Conservation (phyloP, 23 red algal genomes). For the Pyropia yezoensis region DNA sequence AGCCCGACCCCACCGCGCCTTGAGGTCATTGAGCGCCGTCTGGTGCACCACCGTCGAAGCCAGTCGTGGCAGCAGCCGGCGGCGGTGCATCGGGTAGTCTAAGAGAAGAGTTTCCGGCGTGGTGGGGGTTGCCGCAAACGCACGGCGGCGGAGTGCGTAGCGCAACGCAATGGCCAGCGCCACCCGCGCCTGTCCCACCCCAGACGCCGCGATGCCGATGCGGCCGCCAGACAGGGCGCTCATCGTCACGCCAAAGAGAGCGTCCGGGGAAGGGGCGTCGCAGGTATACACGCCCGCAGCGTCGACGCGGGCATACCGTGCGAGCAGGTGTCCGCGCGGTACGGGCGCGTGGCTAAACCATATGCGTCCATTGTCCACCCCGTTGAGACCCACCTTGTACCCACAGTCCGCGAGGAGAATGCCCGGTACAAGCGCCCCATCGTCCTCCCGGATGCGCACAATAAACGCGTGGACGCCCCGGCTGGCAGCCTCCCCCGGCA, state of each 20-base stretch:
- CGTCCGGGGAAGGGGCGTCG: slow-evolving; percentile 43
- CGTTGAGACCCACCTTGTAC: slow-evolving; percentile 85
- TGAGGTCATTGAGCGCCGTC: slow-evolving; percentile 29
- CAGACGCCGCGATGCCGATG: slow-evolving; percentile 59
- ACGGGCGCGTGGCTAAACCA: slow-evolving; percentile 89
- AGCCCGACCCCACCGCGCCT: slow-evolving; percentile 18
- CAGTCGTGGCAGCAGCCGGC: slow-evolving; percentile 38
- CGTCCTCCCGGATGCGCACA: slow-evolving; percentile 69
- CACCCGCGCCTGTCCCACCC: slow-evolving; percentile 66
- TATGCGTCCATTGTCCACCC: slow-evolving; percentile 98
- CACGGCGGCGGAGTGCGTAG: slow-evolving; percentile 45
- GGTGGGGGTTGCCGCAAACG: slow-evolving; percentile 51
- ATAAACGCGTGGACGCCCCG: slow-evolving; percentile 86
- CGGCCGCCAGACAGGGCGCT: slow-evolving; percentile 69
- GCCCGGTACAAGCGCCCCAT: slow-evolving; percentile 18
- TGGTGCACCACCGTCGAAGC: slow-evolving; percentile 31
- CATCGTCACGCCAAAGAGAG: slow-evolving; percentile 76
- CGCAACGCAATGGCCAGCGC: slow-evolving; percentile 82
- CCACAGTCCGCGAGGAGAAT: slow-evolving; percentile 81
- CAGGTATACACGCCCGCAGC: slow-evolving; percentile 60
- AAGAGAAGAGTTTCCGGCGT: slow-evolving; percentile 25
- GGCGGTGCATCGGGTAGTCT: slow-evolving; percentile 42
- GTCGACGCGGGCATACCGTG: slow-evolving; percentile 52
- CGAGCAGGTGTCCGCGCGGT: slow-evolving; percentile 62
- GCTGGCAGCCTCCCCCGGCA: slow-evolving; percentile 5